Evolutionary conservation across 202 grass and related monocot species (phyloP), one percentile per base, ranked within the genome.

Genomic region (Zizania palustris): DNA sequence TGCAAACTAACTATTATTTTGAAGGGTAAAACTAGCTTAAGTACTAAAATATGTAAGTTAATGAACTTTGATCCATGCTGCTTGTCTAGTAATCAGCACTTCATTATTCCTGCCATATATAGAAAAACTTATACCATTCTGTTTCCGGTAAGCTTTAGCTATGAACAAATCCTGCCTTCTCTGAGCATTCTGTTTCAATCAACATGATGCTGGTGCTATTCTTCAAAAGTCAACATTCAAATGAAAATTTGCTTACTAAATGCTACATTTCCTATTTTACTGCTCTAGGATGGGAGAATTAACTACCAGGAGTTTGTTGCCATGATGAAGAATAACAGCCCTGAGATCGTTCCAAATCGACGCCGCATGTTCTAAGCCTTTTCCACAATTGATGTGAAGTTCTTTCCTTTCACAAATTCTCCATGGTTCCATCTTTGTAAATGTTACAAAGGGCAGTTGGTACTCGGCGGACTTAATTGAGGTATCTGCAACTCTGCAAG

Each of bases 301-400:
- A 78, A 97, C 73, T 93, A 97, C 21, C 41, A 91, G 44, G 93
- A 97, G 84, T 97, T 97, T 79, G 88, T 78, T 42, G 88, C 90
- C 2, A 97, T 97, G 93, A 97, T 97, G 93, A 97, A 84, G 67
- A 81, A 86, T 51, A 83, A 80, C 78, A 85, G 73, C 38, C 63
- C 88, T 10, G 93, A 87, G 5, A 85, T 87, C 40, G 76, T 86
- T 64, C 84, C 84, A 65, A 87, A 74, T 51, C 80, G 88, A 57
- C 84, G 88, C 14, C 77, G 85, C 34, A 51, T 82, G 37, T 86
- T 82, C 86, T 90, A 51, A 68, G 37, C 41, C 9, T 75, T 56
- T 69, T 5, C 11, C 66, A 50, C 75, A 42, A 35, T 80, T 79
- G 33, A 35, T 67, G 36, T 54, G 60, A 55, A 63, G 64, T 45